phyloP scores from a whole-genome alignment of 2,329 filamentous ascomycete species.

The Cytospora mali region DNA sequence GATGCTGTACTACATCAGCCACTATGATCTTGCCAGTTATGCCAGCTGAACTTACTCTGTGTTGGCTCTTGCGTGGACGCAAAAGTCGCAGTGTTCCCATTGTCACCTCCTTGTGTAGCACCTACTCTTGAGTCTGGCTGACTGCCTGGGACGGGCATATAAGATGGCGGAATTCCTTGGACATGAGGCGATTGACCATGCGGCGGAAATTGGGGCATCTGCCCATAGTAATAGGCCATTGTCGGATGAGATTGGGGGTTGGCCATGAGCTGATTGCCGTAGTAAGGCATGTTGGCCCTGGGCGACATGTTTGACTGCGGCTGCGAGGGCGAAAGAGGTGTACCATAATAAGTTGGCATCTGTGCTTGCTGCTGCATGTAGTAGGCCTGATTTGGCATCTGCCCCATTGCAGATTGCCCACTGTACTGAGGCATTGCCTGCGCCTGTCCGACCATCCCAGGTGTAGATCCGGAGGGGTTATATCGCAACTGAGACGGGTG shows the following conservation, averaged over 20 bases:
- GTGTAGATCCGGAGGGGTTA: slow-evolving; percentile 37
- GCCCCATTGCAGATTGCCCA: slow-evolving; percentile 41
- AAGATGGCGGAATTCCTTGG: slow-evolving; percentile 42
- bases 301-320: slow-evolving; percentile 39
- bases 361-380: slow-evolving; percentile 50
- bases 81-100: slow-evolving; percentile 13
- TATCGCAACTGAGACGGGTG: slow-evolving; percentile 40
- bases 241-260: slow-evolving; percentile 40
- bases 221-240: slow-evolving; percentile 49
- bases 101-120: slow-evolving; percentile 27
- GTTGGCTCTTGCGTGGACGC: slow-evolving; percentile 21
- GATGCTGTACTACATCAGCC: slow-evolving; percentile 23
- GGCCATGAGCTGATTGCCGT: slow-evolving; percentile 47
- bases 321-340: slow-evolving; percentile 44
- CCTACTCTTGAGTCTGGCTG: slow-evolving; percentile 34
- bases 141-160: slow-evolving; percentile 34
- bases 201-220: slow-evolving; percentile 41
- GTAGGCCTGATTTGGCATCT: slow-evolving; percentile 47
- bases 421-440: slow-evolving; percentile 43
- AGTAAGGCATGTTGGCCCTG: slow-evolving; percentile 47
- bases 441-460: slow-evolving; percentile 43
- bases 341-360: slow-evolving; percentile 48
- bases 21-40: not conserved
- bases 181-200: slow-evolving; percentile 39
- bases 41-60: slow-evolving; percentile 24